phyloP scores from a whole-genome alignment of 805 yeast species.

The Schizosaccharomyces japonicus region DNA sequence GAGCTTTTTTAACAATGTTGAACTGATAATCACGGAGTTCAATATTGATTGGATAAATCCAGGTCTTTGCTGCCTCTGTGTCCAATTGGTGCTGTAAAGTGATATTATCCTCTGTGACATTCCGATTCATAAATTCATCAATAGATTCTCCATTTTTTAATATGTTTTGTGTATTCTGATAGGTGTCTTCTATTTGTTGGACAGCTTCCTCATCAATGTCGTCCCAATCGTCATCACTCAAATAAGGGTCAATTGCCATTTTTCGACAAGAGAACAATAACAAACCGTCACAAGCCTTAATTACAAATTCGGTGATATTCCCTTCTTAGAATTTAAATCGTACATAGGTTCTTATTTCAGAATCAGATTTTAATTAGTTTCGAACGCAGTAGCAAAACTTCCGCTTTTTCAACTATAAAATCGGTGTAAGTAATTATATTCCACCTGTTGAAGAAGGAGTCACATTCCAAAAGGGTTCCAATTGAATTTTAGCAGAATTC shows the following conservation, averaged over 20 bases:
- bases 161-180: background rate
- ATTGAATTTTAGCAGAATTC: too few species aligned
- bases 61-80: slow-evolving; percentile 16
- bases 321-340: too few species aligned
- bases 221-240: background rate
- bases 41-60: slow-evolving; percentile 65
- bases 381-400: too few species aligned
- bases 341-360: too few species aligned
- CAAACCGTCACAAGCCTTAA: too few species aligned
- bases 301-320: too few species aligned
- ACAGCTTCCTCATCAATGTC: background rate
- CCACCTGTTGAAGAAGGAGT: too few species aligned
- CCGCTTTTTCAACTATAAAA: too few species aligned
- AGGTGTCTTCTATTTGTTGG: background rate
- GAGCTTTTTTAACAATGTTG: slow-evolving; percentile 48
- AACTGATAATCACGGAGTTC: slow-evolving; percentile 74
- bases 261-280: too few species aligned
- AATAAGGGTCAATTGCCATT: background rate
- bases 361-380: too few species aligned
- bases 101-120: background rate
- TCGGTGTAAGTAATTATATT: too few species aligned
- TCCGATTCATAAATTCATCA: background rate
- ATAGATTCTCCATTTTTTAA: background rate
- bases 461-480: too few species aligned
- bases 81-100: slow-evolving; percentile 3